These are phyloP conservation scores for Hypholoma fasciculare DNA, from an alignment of 768 basidiomycete species.

Conservation along the genomic window DNA sequence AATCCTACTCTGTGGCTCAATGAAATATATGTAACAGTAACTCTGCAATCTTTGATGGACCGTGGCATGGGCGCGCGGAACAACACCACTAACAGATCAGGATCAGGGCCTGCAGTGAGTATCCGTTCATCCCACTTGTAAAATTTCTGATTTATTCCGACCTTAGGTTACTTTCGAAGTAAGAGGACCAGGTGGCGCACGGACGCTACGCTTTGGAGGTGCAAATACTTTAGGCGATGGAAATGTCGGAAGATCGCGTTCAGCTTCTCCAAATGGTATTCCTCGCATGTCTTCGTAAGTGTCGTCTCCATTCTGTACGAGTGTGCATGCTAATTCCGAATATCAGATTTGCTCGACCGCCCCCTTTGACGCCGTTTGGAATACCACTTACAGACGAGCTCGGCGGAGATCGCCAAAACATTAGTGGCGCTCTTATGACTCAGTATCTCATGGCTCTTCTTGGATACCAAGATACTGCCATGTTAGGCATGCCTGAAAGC, in stretches of 20 bases:
- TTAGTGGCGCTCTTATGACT: conserved; percentile 64
- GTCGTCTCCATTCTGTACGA: not conserved
- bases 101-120: conserved; percentile 17
- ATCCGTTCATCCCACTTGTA: not conserved
- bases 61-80: conserved; percentile 27
- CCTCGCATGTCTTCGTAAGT: conserved; percentile 58
- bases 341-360: conserved; percentile 23
- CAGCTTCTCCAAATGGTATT: conserved; percentile 22
- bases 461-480: conserved; percentile 45
- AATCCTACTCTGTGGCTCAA: not conserved
- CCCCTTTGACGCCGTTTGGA: not conserved
- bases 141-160: not conserved
- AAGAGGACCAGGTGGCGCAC: conserved; percentile 21
- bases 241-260: conserved; percentile 10
- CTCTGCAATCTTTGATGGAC: conserved; percentile 37
- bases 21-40: conserved; percentile 20
- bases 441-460: conserved; percentile 73
- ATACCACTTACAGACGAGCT: conserved; percentile 19
- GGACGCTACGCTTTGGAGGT: conserved; percentile 29
- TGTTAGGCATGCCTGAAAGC: conserved; percentile 46
- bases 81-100: conserved; percentile 10
- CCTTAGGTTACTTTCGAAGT: conserved; percentile 28
- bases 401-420: conserved; percentile 34
- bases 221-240: conserved; percentile 18
- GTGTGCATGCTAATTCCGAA: conserved; percentile 29